These are phyloP conservation scores for Huntiella decipiens DNA, from an alignment of 2,329 filamentous ascomycete genomes.

Conservation along the genomic window DNA sequence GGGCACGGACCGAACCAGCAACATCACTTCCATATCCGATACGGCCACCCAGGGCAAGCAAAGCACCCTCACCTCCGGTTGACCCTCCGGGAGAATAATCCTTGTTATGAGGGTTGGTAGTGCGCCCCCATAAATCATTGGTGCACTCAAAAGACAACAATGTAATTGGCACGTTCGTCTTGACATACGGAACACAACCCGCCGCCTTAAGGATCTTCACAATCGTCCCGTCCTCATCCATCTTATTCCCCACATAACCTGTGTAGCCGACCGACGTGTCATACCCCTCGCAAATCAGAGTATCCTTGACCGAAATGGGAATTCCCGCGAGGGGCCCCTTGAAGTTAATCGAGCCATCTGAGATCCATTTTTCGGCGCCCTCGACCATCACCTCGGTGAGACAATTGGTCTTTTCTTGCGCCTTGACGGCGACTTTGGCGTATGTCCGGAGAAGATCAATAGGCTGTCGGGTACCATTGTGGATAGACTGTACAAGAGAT, in stretches of 20 bases:
- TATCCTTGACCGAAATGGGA: conserved; percentile 69
- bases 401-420: conserved; percentile 75
- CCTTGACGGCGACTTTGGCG: conserved; percentile 66
- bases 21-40: conserved; percentile 87
- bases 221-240: conserved; percentile 47
- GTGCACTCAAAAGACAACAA: conserved; percentile 71
- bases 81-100: conserved; percentile 77
- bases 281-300: conserved; percentile 62
- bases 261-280: conserved; percentile 72
- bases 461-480: conserved; percentile 45
- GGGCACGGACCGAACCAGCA: conserved; percentile 69
- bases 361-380: conserved; percentile 56
- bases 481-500: conserved; percentile 59
- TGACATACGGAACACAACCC: conserved; percentile 77
- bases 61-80: conserved; percentile 66
- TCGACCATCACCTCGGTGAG: conserved; percentile 71
- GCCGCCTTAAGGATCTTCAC: conserved; percentile 68
- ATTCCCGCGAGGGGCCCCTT: conserved; percentile 73
- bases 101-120: conserved; percentile 65
- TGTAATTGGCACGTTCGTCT: conserved; percentile 78
- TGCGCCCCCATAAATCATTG: conserved; percentile 62
- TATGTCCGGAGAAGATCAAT: conserved; percentile 66
- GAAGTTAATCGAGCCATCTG: conserved; percentile 42
- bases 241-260: conserved; percentile 47
- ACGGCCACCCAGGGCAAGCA: conserved; percentile 64